phyloP scores from a whole-genome alignment of 495 filamentous ascomycete species.

The Annulohypoxylon moriforme region DNA sequence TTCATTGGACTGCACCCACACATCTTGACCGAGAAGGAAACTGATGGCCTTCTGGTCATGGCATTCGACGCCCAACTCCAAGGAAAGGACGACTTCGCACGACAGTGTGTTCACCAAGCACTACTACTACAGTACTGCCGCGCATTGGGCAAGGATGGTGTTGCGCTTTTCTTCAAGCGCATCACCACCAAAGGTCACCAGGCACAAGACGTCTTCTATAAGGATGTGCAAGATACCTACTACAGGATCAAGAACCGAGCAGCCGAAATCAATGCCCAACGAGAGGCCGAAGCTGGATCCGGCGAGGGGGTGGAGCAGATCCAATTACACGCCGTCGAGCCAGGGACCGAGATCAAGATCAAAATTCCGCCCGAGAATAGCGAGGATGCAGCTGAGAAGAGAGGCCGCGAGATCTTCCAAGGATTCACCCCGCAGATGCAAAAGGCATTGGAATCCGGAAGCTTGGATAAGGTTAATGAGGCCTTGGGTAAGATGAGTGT shows the following conservation, averaged over 20 bases:
- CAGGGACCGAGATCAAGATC: constrained; percentile 93
- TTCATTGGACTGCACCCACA: constrained; percentile 81
- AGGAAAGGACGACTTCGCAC: constrained; percentile 77
- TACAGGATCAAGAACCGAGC: constrained; percentile 79
- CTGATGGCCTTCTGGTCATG: constrained; percentile 88
- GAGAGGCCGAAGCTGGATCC: constrained; percentile 72
- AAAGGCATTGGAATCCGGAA: constrained; percentile 84
- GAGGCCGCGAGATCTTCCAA: constrained; percentile 82
- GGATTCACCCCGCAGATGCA: constrained; percentile 83
- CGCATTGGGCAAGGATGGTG: constrained; percentile 86
- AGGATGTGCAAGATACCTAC: constrained; percentile 92
- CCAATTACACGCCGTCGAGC: constrained; percentile 95
- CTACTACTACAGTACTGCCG: constrained; percentile 95
- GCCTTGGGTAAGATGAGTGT: constrained; percentile 96
- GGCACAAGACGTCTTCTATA: constrained; percentile 89
- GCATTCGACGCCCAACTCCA: constrained; percentile 88
- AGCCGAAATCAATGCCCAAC: constrained; percentile 76
- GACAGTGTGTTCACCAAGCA: constrained; percentile 93
- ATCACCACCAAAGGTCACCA: constrained; percentile 93
- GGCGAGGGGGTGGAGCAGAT: constrained; percentile 91
- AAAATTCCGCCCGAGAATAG: constrained; percentile 74
- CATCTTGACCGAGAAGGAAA: constrained; percentile 87
- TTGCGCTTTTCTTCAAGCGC: constrained; percentile 93
- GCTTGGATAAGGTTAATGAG: constrained; percentile 93
- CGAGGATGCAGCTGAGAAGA: constrained; percentile 71